Evolutionary conservation across 441 rosid genomes (phyloP), one percentile per base, ranked within the genome.

Genomic region (Gossypium schwendimanii): DNA sequence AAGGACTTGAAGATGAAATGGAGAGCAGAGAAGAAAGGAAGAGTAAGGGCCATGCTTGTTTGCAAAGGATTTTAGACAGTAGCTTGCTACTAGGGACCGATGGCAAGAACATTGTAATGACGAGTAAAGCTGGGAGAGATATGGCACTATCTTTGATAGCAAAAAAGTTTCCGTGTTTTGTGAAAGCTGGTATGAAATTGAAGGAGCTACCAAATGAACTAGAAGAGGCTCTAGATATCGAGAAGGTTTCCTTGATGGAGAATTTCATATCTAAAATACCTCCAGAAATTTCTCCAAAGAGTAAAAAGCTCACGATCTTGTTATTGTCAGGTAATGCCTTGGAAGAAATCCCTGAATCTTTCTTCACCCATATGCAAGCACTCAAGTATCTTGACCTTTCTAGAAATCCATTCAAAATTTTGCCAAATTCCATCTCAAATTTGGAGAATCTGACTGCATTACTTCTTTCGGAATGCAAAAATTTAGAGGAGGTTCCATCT

Each of bases 41-140:
- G 3, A 65, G 0, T 23, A 31, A 52, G n/a, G 89, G 85, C 8
- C 65, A 82, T 74, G 69, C 68, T 71, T 72, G 74, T 52, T 41
- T 85, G 17, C 82, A 83, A 77, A 66, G 69, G 0, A 83, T 80
- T 31, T 75, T 39, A 74, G 26, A 58, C 4, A 44, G 14, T 10
- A 0, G 71, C 81, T 3, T 24, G 18, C 20, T 10, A 10, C 47
- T 0, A 26, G 75, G 15, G 61, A 74, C 59, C 82, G 1, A 49
- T 12, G 5, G n/a, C 53, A 49, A 49, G n/a, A 49, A 10, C 47
- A 10, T 44, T 44, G 81, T 85, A 62, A 81, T 80, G 75, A 81
- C 78, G 85, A 84, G 75, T 63, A 82, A 78, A 45, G 74, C 79
- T 6, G 76, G 79, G 6, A 76, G 87, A 73, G 80, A 81, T 76